phyloP scores from a whole-genome alignment of 192 early-diverging fungal genomes.

The Entomortierella beljakovae region DNA sequence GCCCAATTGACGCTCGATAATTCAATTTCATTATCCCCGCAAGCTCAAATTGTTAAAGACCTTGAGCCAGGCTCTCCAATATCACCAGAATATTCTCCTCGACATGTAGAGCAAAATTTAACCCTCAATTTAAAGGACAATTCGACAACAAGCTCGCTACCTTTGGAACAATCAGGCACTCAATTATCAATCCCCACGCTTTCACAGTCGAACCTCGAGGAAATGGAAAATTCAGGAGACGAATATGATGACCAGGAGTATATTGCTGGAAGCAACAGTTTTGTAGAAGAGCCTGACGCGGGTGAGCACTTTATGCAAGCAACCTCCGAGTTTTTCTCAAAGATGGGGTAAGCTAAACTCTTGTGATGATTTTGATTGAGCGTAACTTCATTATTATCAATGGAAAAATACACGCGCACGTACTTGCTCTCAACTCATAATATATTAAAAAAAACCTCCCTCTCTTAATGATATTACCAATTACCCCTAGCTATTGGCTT shows the following conservation, averaged over 20 bases:
- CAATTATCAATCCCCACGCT: conserved; percentile 7
- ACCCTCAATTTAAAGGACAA: no score
- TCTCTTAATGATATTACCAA: not conserved
- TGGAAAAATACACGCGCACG: not conserved
- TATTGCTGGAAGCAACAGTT: conserved; percentile 6
- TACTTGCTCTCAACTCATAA: no score
- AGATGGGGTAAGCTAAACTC: conserved; percentile 41
- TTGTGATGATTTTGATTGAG: not conserved
- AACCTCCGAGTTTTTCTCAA: conserved; percentile 54
- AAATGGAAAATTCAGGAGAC: conserved; percentile 28
- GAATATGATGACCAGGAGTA: conserved; percentile 13
- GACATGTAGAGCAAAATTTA: not conserved
- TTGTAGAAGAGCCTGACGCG: conserved; percentile 41
- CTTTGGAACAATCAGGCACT: not conserved
- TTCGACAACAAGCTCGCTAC: no score
- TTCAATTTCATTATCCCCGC: not conserved
- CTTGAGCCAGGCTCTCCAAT: not conserved
- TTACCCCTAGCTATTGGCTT: conserved; percentile 54
- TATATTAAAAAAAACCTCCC: no score
- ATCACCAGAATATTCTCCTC: not conserved
- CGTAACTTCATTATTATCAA: no score
- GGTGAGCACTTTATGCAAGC: conserved; percentile 53
- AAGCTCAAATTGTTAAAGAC: conserved; percentile 1
- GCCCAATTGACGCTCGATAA: not conserved
- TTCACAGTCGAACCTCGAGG: conserved; percentile 1